These are phyloP conservation scores for Debaryomyces prosopidis DNA, from an alignment of 805 yeast genomes.

Conservation along the genomic window DNA sequence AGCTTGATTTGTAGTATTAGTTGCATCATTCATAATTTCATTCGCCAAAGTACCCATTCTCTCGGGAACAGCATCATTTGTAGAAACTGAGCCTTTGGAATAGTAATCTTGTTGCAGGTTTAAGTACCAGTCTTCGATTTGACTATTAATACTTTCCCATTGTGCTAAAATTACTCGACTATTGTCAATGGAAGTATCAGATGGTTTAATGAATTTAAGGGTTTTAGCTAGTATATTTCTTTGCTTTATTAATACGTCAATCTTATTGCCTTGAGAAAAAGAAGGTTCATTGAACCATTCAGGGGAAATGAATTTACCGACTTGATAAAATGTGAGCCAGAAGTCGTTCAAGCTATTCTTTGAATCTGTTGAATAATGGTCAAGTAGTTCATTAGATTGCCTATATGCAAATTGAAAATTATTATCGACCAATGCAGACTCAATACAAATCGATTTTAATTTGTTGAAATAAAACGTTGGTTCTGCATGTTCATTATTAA, in stretches of 20 bases:
- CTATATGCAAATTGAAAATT: constrained; percentile 62
- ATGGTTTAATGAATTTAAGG: constrained; percentile 33
- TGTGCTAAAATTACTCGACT: constrained; percentile 57
- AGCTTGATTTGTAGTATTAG: constrained; percentile 33
- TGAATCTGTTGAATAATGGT: constrained; percentile 15
- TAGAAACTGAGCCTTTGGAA: constrained; percentile 6
- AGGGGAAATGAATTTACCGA: constrained; percentile 52
- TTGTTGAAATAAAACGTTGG: constrained; percentile 24
- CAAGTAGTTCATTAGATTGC: constrained; percentile 39
- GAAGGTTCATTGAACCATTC: constrained; percentile 30
- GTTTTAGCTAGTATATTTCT: constrained; percentile 53
- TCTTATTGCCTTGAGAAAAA: constrained; percentile 15
- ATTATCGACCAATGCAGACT: constrained; percentile 60
- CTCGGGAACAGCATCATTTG: constrained; percentile 12
- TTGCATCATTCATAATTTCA: constrained; percentile 31
- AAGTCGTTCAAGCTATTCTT: constrained; percentile 25
- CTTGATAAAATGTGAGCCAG: constrained; percentile 78
- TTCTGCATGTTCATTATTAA: constrained; percentile 21
- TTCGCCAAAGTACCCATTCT: constrained; percentile 22
- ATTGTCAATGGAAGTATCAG: constrained; percentile 52
- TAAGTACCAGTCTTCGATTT: constrained; percentile 22
- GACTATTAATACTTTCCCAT: constrained; percentile 55
- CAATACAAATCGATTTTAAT: constrained; percentile 56
- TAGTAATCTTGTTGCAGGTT: constrained; percentile 4
- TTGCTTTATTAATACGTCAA: constrained; percentile 46